These are phyloP conservation scores for Lachancea thermotolerans DNA, from an alignment of 805 yeast genomes.

Conservation along the genomic window DNA sequence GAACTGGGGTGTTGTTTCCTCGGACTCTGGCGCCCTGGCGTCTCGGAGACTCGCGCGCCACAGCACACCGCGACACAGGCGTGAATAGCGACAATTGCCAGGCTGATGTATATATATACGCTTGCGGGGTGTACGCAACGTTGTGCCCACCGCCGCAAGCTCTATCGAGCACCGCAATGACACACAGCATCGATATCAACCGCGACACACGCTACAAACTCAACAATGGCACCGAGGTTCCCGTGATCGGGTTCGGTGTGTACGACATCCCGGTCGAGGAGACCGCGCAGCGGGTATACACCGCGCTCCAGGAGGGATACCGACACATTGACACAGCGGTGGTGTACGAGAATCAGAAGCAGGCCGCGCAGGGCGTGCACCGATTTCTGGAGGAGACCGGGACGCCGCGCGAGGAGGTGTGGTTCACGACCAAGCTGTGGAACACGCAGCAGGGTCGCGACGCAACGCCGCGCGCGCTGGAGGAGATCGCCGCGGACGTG, in stretches of 20 bases:
- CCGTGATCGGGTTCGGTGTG: conserved; percentile 52
- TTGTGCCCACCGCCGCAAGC: too few species aligned
- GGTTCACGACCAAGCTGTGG: conserved; percentile 71
- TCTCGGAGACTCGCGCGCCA: too few species aligned
- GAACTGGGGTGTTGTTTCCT: too few species aligned
- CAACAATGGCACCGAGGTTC: conserved; percentile 49
- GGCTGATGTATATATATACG: too few species aligned
- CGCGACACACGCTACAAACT: conserved; percentile 43
- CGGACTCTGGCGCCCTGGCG: too few species aligned
- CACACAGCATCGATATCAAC: conserved; percentile 46
- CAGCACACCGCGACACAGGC: too few species aligned
- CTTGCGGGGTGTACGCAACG: too few species aligned
- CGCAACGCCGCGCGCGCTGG: conserved; percentile 51
- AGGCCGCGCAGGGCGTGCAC: conserved; percentile 54
- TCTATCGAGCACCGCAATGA: conserved; percentile 35
- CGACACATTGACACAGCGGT: conserved; percentile 72
- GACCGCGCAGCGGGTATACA: conserved; percentile 40
- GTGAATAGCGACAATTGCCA: too few species aligned
- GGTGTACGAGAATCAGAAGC: conserved; percentile 54
- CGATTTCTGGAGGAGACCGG: conserved; percentile 43
- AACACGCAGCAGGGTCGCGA: conserved; percentile 54
- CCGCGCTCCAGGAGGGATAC: conserved; percentile 60
- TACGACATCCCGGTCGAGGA: conserved; percentile 37
- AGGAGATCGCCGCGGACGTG: conserved; percentile 47
- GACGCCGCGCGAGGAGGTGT: conserved; percentile 43